phyloP scores from a whole-genome alignment of 768 basidiomycete species.

The Lentinula detonsa region DNA sequence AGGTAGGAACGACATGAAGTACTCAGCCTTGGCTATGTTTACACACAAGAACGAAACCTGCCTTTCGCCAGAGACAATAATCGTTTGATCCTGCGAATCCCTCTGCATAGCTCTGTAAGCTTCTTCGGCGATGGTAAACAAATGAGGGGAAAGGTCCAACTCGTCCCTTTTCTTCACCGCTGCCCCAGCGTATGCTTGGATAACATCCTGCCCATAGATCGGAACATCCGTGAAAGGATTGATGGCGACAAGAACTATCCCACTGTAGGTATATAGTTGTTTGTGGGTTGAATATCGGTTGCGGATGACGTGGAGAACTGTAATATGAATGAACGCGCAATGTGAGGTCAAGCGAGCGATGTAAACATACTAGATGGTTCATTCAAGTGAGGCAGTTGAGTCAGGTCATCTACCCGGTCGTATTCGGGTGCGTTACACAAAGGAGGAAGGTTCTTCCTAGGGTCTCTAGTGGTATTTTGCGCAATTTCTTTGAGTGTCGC shows the following conservation, averaged over 20 bases:
- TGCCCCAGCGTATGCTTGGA: constrained; percentile 77
- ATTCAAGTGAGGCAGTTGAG: constrained; percentile 95
- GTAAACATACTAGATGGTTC: constrained; percentile 61
- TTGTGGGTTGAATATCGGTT: constrained; percentile 89
- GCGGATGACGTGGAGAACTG: constrained; percentile 93
- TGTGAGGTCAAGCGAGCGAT: constrained; percentile 40
- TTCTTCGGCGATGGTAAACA: constrained; percentile 99
- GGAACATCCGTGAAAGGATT: constrained; percentile 98
- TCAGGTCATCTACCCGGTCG: constrained; percentile 96
- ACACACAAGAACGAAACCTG: constrained; percentile 26
- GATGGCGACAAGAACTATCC: constrained; percentile 97
- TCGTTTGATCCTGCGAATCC: constrained; percentile 92
- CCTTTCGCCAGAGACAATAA: constrained; percentile 98
- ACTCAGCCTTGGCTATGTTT: neutral
- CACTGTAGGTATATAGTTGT: constrained; percentile 97
- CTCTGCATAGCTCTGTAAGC: constrained; percentile 96
- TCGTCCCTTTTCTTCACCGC: constrained; percentile 60
- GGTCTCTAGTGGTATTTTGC: neutral
- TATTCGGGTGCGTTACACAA: constrained; percentile 93
- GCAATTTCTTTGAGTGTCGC: neutral
- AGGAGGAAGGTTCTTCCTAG: constrained; percentile 55
- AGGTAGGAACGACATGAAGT: too few species aligned
- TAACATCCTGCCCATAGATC: constrained; percentile 94
- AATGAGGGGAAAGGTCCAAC: constrained; percentile 73
- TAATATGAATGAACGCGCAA: neutral